Base-by-base conservation (phyloP, 148 eudicot species). In the Gaultheria prostrata region DNA sequence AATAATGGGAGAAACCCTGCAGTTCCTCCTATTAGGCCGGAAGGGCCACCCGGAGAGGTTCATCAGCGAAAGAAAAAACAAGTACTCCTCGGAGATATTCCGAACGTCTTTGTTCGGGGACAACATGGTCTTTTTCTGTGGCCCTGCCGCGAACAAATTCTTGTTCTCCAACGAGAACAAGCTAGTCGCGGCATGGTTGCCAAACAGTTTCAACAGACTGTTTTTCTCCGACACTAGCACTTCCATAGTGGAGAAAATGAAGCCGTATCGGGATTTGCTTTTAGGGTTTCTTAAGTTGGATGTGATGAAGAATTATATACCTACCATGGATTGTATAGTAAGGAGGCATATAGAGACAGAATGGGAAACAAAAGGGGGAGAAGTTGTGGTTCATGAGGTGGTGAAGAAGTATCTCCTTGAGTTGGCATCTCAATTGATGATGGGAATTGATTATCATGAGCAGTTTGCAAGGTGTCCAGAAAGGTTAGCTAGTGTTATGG, bases 331-430 rank as follows among this genome's bases (percentile, higher is more conserved):
- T 28, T 1, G 18, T 12, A 28, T 67, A 32, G 72, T 35, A 26
- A 30, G 13, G 72, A 5, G 5, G 35, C 72, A 67, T 13, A 67
- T 67, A 30, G 35, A 67, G 72, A 67, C 30, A 6, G 72, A 67
- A 30, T 67, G 72, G 72, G 72, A 67, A 14, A 18, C 4, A 32
- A 67, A 67, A 39, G 72, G 39, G 7, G 39, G 72, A 67, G 72
- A 67, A 67, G 72, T 67, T 35, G 72, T 67, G 72, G 72, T 67
- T 67, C 72, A 67, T 67, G 72, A 67, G 39, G 72, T 30, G 39
- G 72, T 67, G 72, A 67, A 67, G 72, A 67, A 30, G 35, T 67
- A 67, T 67, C 33, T 30, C 18, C 35, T 67, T 67, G 33, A 67
- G 33, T 5, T 67, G 35, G 72, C 72, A 28, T 28, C 39, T 67